phyloP scores from a whole-genome alignment of 805 yeast genomes.

The Teunomyces stri region DNA sequence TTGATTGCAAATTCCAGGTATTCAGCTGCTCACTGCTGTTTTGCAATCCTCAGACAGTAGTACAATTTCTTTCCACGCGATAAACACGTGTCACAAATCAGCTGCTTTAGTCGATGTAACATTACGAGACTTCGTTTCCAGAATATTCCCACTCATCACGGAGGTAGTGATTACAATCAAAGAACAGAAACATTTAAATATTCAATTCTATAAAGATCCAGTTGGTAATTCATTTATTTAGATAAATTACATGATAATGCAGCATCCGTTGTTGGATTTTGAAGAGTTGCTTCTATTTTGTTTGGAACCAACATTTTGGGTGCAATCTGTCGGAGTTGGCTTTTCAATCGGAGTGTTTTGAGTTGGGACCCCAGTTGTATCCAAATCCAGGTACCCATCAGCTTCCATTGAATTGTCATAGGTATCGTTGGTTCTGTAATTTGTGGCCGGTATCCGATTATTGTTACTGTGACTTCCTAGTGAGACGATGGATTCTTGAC shows the following conservation, averaged over 20 bases:
- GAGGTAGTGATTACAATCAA: not conserved
- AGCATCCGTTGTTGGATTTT: not conserved
- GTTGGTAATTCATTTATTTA: not conserved
- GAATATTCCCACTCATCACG: not conserved
- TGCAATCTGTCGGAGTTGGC: not conserved
- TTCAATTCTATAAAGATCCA: constrained; percentile 1
- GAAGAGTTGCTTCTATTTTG: not conserved
- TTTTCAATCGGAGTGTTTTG: too few relatives aligned
- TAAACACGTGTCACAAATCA: too few relatives aligned
- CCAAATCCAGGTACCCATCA: not conserved
- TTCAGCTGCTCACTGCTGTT: too few relatives aligned
- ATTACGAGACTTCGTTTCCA: not conserved
- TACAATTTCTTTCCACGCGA: too few relatives aligned
- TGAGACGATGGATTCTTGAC: not conserved
- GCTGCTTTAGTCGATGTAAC: too few relatives aligned
- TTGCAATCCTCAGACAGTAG: too few relatives aligned
- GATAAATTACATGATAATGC: not conserved
- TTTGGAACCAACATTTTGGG: not conserved
- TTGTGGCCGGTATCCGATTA: not conserved
- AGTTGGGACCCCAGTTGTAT: not conserved
- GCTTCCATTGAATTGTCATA: too few relatives aligned
- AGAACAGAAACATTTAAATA: not conserved
- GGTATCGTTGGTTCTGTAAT: too few relatives aligned
- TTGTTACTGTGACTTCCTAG: not conserved
- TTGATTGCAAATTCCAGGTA: too few relatives aligned